Evolutionary conservation across 2,329 filamentous ascomycete genomes (phyloP), one percentile per base, ranked within the genome.

Genomic region (Graphilbum ipis-grandicollis): DNA sequence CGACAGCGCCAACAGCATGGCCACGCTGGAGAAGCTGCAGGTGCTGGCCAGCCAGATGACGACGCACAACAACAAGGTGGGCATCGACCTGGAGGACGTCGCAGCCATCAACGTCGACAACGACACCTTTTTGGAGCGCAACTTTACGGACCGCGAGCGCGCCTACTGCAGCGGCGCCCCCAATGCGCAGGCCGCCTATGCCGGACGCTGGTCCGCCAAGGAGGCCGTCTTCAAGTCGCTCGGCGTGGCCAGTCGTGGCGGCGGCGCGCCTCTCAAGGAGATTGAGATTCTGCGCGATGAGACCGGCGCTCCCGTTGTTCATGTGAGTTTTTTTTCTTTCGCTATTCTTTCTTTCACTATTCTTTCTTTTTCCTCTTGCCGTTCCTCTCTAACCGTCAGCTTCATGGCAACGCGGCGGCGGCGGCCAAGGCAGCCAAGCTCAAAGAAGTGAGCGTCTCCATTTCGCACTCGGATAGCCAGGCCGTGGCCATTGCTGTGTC

Each of bases 161-260:
- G 68, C 71, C 22, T 96, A 98, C 64, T 98, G 92, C 65, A 68
- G 68, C 44, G 74, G 78, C 51, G 78, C 48, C 18, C 41, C 44
- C 18, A 50, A 50, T 52, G 81, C 85, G 1, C 83, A 84, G 53
- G 82, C 86, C 46, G 92, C 84, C 36, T 98, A 94, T 58, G 84
- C 88, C 5, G 90, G 90, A 35, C 76, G 85, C 47, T 98, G 90
- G 90, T 88, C 79, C 50, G 90, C 90, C 26, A 98, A 98, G 65
- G 90, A 98, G 62, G 90, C 90, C 21, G 86, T 98, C 1, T 98
- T 98, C 70, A 98, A 98, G 72, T 85, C 83, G 28, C 67, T 98
- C 13, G 85, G 86, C 46, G 86, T 96, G 12, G 62, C 70, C 48
- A 79, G 86, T 58, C 77, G 81, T 59, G 90, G 90, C 43, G 86